Evolutionary conservation across 371 early-diverging fungal species (phyloP).

Genomic region (Rhizopus microsporus): DNA sequence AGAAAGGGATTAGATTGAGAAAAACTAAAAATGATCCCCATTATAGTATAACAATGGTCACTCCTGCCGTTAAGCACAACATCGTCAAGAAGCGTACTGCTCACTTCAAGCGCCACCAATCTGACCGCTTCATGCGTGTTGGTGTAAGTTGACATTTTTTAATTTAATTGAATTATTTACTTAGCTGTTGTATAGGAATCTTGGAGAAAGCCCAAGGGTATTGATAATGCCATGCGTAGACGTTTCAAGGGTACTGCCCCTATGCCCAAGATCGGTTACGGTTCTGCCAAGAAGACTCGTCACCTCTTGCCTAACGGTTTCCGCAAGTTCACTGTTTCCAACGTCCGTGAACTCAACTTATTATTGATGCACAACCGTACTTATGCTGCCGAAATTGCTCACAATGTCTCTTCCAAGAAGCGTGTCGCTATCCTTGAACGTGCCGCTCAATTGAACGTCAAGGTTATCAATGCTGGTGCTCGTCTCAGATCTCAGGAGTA

Average conservation of each 20-base stretch:
- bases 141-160: conserved; percentile 60
- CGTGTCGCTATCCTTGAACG: conserved; percentile 96
- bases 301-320: conserved; percentile 98
- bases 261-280: conserved; percentile 99
- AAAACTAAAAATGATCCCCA: conserved; percentile 1
- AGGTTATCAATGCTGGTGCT: conserved; percentile 97
- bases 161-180: neutral
- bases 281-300: conserved; percentile 95
- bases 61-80: conserved; percentile 87
- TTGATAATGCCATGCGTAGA: conserved; percentile 98
- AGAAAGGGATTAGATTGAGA: neutral
- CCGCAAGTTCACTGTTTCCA: conserved; percentile 96
- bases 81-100: conserved; percentile 99
- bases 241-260: conserved; percentile 97
- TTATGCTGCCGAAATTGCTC: conserved; percentile 99
- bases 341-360: conserved; percentile 95
- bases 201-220: conserved; percentile 99
- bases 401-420: conserved; percentile 97
- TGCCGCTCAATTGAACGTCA: conserved; percentile 97
- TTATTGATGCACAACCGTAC: conserved; percentile 99
- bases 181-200: conserved; percentile 64
- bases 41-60: conserved; percentile 73
- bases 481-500: conserved; percentile 92
- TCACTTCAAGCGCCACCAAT: conserved; percentile 98
- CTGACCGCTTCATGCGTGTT: conserved; percentile 97